Conservation (phyloP, 1,284 basidiomycete species). For the Tylopilus sp. region DNA sequence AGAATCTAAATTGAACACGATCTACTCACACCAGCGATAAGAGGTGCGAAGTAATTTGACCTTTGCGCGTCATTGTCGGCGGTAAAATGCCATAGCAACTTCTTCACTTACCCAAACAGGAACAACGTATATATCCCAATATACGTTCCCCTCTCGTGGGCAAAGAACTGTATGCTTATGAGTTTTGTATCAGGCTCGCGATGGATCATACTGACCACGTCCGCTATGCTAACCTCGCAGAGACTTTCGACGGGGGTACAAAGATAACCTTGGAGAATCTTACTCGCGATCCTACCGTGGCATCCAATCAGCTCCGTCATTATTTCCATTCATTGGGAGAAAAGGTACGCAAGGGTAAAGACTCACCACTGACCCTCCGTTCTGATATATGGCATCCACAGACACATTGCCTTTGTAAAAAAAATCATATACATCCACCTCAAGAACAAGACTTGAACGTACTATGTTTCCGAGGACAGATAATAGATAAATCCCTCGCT, state of each 20-base stretch:
- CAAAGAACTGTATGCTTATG: slow-evolving; percentile 21
- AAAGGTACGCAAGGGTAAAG: not conserved
- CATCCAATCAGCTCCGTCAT: not conserved
- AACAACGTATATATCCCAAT: slow-evolving; percentile 28
- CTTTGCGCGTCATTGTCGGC: slow-evolving; percentile 18
- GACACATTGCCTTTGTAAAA: slow-evolving; percentile 21
- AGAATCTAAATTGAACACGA: not conserved
- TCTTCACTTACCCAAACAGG: slow-evolving; percentile 21
- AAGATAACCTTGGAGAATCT: slow-evolving; percentile 27
- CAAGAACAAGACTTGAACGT: not conserved
- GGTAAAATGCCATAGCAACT: not conserved
- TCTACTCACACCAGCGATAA: slow-evolving; percentile 26
- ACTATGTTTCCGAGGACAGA: slow-evolving; percentile 26
- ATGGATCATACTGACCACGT: slow-evolving; percentile 16
- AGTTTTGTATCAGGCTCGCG: not conserved
- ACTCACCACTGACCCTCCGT: slow-evolving; percentile 26
- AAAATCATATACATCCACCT: not conserved
- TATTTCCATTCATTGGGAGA: not conserved
- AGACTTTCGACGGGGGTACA: slow-evolving; percentile 31
- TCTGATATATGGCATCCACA: slow-evolving; percentile 28
- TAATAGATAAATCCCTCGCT: slow-evolving; percentile 26
- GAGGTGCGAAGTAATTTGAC: slow-evolving; percentile 30
- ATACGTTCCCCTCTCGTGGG: slow-evolving; percentile 27
- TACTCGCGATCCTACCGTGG: slow-evolving; percentile 23
- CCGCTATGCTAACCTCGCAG: slow-evolving; percentile 28